Evolutionary conservation across 1,139 yeast genomes (phyloP), one percentile per base, ranked within the genome.

Genomic region (Pichia sp.): DNA sequence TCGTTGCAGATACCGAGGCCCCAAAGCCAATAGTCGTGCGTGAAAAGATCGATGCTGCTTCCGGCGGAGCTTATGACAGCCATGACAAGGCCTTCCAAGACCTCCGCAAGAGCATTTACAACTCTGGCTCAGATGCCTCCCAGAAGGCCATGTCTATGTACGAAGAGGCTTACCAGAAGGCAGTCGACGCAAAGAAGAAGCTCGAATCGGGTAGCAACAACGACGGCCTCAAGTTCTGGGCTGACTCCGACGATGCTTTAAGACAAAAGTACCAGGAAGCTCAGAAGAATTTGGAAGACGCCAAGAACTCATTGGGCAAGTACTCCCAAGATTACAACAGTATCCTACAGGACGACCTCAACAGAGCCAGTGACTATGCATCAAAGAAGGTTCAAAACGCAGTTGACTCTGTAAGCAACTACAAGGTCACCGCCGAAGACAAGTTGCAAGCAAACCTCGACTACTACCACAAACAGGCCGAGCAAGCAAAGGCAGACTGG

Each of bases 281-380:
- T 2, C 42, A 49, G 16, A 33, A 34, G 12, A 34, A 50, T 2
- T 48, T 58, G 8, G 48, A 49, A 4, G 31, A 4, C 14, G 20
- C 48, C 6, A 31, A 45, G 12, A 40, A 51, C 20, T 17, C 46
- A 63, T 34, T 34, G n/a, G 38, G 38, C 6, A 34, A 34, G 38
- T 34, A 34, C 10, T 34, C 38, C 3, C 38, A 34, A 9, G 38
- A 34, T 14, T 34, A 34, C 38, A 34, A 12, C n/a, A 34, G 38
- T 34, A 34, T 34, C 8, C 10, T 34, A 34, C 38, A 34, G 10
- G 38, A 34, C n/a, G 38, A 34, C 10, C 44, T 66, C 62, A 46
- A 41, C 36, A 53, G 50, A 40, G 79, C 78, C 1, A 67, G 73
- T 38, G 68, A 65, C 36, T 69, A 71, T 56, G 73, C 78, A 4